Base-by-base conservation (phyloP, 805 yeast species). In the Wickerhamiella lipophila region DNA sequence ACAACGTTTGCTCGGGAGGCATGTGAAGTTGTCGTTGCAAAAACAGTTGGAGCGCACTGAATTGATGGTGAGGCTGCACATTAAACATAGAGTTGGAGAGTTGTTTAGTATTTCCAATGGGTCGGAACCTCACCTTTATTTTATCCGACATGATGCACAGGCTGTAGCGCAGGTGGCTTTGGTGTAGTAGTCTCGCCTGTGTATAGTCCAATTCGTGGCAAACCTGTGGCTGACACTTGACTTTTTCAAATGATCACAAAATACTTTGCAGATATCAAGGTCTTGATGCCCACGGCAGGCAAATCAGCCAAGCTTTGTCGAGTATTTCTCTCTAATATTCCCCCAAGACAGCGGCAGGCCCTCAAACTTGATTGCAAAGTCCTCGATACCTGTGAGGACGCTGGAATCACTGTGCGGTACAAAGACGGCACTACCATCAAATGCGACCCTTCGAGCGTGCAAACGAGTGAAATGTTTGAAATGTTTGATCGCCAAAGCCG, bases 401-500 rank as follows among this genome's bases (percentile, higher is more conserved):
- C 60, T 8, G 75, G 71, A 16, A 75, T 88, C 16, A 71, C 78
- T 53, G 95, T 88, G 21, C 77, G 81, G 1, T 88, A 76, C 68
- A 79, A 83, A 63, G 96, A 88, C 64, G 89, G 88, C 59, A 74
- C 77, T 45, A 74, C 72, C 4, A 65, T 84, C 66, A 74, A 71
- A 47, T 77, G 77, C 5, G 83, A 86, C 60, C 95, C 95, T 8
- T 62, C 72, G 2, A 60, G 57, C 6, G 63, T 74, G 58, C 67
- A 68, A 6, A 74, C 83, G 51, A 69, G 65, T 18, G 95, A 87
- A 55, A 66, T 87, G 56, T 67, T 75, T 8, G 79, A 77, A 48
- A 64, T 71, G 52, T 77, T 89, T 55, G 94, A 88, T 61, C 72
- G 83, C 50, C 94, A 88, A 60, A 85, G 95, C 8, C 77, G 95